phyloP scores from a whole-genome alignment of 2,329 filamentous ascomycete genomes.

The Thielaviopsis ethacetica region DNA sequence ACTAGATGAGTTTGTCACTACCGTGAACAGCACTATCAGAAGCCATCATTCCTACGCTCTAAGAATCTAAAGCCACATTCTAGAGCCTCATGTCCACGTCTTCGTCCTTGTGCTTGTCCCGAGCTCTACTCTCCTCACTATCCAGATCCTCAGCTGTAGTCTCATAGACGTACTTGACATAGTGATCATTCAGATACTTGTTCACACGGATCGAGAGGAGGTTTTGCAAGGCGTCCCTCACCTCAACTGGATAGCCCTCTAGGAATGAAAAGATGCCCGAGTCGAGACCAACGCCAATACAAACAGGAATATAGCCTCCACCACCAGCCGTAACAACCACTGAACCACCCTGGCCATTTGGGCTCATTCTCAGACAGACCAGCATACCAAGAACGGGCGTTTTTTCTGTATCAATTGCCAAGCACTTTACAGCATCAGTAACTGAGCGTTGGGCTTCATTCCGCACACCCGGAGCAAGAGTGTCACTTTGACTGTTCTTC shows the following conservation, averaged over 20 bases:
- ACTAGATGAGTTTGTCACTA: no score
- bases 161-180: background rate
- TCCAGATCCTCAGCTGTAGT: background rate
- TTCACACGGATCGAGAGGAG: background rate
- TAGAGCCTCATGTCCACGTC: no score
- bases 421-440: background rate
- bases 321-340: background rate
- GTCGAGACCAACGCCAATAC: no score
- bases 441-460: background rate
- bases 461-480: background rate
- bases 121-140: background rate
- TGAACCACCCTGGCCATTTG: background rate
- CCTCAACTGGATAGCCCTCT: background rate
- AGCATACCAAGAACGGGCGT: background rate
- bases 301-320: background rate
- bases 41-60: no score
- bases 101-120: background rate
- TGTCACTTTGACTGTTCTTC: background rate
- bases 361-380: background rate
- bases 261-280: background rate
- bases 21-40: background rate
- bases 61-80: no score
- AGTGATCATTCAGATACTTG: background rate
- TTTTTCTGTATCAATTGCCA: background rate
- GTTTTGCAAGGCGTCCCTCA: background rate